Percentiles rank a stretch among this genome's conserved stretches.
Conservation (phyloP, 139 green algal genomes). For the Asterochloris erici region DNA sequence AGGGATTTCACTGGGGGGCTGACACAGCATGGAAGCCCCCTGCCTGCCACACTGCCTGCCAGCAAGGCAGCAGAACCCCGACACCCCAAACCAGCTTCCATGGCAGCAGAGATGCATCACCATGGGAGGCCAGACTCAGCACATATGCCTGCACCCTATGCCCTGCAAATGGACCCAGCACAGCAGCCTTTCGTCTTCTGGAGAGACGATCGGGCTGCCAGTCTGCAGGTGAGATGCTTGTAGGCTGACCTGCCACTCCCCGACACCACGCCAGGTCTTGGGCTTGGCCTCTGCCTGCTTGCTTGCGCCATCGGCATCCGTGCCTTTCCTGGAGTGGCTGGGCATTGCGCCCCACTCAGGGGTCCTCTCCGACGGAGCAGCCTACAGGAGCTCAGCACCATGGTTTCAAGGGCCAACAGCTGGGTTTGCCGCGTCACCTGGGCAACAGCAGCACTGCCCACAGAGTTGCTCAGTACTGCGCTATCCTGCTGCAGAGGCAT, state of each 20-base stretch:
- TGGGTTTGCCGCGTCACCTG: neutral
- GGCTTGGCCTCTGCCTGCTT: slow-evolving; percentile 9
- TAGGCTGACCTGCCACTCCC: slow-evolving; percentile 24
- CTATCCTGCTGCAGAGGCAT: neutral
- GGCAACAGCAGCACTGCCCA: too few species aligned
- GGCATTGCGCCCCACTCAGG: slow-evolving; percentile 39
- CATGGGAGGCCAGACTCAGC: neutral
- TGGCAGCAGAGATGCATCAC: neutral
- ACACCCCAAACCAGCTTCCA: neutral
- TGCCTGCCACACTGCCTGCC: too few species aligned
- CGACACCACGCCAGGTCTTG: slow-evolving; percentile 68
- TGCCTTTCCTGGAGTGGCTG: neutral
- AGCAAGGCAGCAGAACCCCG: too few species aligned
- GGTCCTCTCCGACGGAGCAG: slow-evolving; percentile 27
- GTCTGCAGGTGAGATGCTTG: neutral
- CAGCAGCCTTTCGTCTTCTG: neutral
- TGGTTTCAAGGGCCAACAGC: too few species aligned
- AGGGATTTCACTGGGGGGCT: too few species aligned
- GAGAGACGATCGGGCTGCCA: neutral
- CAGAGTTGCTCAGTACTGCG: too few species aligned
- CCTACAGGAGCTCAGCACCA: neutral
- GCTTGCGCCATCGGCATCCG: neutral
- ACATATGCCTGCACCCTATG: neutral
- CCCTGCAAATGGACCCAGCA: neutral
- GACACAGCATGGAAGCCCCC: too few species aligned